A percentile compares a stretch with the other conserved stretches of the same genome.
Conservation (phyloP, 2,329 filamentous ascomycete genomes). For the Beauveria sp. region DNA sequence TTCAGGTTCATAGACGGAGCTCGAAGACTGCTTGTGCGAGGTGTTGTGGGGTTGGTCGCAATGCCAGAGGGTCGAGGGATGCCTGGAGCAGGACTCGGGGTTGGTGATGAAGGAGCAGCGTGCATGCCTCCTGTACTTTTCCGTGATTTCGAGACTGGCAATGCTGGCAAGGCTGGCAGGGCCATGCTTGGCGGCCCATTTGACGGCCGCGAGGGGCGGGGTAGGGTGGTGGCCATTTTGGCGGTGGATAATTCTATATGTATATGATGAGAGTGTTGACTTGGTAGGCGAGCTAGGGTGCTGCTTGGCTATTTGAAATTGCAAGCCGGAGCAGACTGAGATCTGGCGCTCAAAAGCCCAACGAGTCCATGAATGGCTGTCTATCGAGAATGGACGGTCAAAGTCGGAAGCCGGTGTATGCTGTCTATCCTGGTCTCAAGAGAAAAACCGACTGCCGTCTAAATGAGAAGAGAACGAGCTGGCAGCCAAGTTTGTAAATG, state of each 20-base stretch:
- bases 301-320: not conserved
- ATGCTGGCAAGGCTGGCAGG: constrained; percentile 66
- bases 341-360: not conserved
- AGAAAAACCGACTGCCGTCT: not conserved
- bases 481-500: not conserved
- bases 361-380: constrained; percentile 5
- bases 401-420: not conserved
- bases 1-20: constrained; percentile 48
- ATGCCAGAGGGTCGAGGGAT: constrained; percentile 14
- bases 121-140: constrained; percentile 49
- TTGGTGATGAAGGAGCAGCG: constrained; percentile 24
- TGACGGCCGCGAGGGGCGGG: constrained; percentile 58
- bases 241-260: not conserved
- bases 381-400: not conserved
- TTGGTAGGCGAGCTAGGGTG: not conserved
- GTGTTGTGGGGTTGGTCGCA: constrained; percentile 38
- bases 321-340: not conserved
- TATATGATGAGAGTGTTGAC: constrained; percentile 8
- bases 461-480: not conserved
- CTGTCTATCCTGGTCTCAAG: not conserved
- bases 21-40: constrained; percentile 47
- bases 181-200: constrained; percentile 64
- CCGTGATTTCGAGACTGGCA: constrained; percentile 66
- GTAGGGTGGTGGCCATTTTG: constrained; percentile 53
- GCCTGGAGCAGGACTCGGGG: not conserved